Base-by-base conservation (phyloP, 257 asterid species). In the Osmanthus fragrans region DNA sequence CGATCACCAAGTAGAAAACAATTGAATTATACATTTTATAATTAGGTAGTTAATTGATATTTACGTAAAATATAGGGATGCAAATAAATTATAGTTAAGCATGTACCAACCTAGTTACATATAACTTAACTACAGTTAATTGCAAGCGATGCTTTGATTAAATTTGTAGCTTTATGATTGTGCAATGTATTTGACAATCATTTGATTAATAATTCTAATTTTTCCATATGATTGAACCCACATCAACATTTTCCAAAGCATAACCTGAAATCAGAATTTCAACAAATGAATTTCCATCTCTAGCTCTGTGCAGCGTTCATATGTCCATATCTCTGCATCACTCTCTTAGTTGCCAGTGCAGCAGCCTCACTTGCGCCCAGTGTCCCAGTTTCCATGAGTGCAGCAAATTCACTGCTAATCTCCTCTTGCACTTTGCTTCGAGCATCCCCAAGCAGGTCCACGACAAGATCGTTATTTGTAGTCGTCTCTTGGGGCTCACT, bases 281-380 rank as follows among this genome's bases (percentile, higher is more conserved):
- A 13, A 4, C 60, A 40, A 66, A 40, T 51, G n/a, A 13, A 30
- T 40, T 7, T 47, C 79, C 54, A 23, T 21, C 47, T 60, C 85
- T 83, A 91, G 81, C 89, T 86, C 77, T 80, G 90, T 12, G 95
- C 97, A 70, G 87, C 83, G 77, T 73, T 79, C 79, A 70, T 74
- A 67, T 92, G 84, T 21, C 97, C 97, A 40, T 93, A 86, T 81
- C 84, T 92, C 49, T 90, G 88, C 98, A 96, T 96, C 65, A 96
- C 99, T 86, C 88, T 90, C 85, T 85, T 91, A 11, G 98, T 89
- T 40, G 98, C 98, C 63, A 96, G 75, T 33, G 98, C 94, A 0
- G 98, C 99, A 77, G 99, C 98, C 83, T 96, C 98, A 75, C 99
- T 93, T 1, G 97, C 97, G 65, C 93, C 92, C 47, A 93, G 21